Conservation (phyloP, 2,329 filamentous ascomycete species). For the Pleurostoma richardsiae region DNA sequence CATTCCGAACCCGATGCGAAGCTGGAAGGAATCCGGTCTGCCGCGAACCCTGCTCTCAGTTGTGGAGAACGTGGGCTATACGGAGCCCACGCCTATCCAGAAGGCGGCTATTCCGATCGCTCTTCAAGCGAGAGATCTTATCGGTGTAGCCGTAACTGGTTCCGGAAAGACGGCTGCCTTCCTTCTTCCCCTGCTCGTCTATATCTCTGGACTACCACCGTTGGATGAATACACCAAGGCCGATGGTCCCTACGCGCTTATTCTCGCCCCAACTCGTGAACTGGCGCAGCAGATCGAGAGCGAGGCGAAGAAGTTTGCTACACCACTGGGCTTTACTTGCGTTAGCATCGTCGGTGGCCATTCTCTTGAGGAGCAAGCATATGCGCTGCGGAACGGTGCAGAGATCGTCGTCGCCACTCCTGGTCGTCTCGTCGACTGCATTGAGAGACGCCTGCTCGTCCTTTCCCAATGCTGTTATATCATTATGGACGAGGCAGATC, state of each 20-base stretch:
- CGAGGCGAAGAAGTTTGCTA: slow-evolving; percentile 89
- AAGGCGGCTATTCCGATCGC: slow-evolving; percentile 94
- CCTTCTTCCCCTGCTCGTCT: slow-evolving; percentile 83
- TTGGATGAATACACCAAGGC: slow-evolving; percentile 83
- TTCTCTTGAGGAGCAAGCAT: slow-evolving; percentile 88
- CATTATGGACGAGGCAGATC: slow-evolving; percentile 99
- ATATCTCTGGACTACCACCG: slow-evolving; percentile 85
- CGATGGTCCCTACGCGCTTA: slow-evolving; percentile 95
- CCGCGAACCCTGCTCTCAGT: slow-evolving; percentile 76
- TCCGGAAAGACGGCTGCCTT: slow-evolving; percentile 98
- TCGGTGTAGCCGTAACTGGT: slow-evolving; percentile 95
- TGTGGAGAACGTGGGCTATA: slow-evolving; percentile 80
- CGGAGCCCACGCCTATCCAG: slow-evolving; percentile 87
- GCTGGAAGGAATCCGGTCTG: slow-evolving; percentile 80
- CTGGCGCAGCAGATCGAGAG: slow-evolving; percentile 95
- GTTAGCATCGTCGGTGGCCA: slow-evolving; percentile 98
- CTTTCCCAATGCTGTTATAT: slow-evolving; percentile 96
- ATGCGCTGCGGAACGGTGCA: slow-evolving; percentile 82
- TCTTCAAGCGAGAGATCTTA: slow-evolving; percentile 87
- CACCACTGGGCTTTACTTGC: slow-evolving; percentile 84
- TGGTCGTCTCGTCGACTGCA: slow-evolving; percentile 93
- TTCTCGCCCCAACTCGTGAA: slow-evolving; percentile 93
- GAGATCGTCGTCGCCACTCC: slow-evolving; percentile 99
- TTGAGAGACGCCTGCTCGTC: slow-evolving; percentile 86
- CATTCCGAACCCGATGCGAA: slow-evolving; percentile 95